Base-by-base conservation (phyloP, 352 stramenopile genomes). In the Pythium volutum region DNA sequence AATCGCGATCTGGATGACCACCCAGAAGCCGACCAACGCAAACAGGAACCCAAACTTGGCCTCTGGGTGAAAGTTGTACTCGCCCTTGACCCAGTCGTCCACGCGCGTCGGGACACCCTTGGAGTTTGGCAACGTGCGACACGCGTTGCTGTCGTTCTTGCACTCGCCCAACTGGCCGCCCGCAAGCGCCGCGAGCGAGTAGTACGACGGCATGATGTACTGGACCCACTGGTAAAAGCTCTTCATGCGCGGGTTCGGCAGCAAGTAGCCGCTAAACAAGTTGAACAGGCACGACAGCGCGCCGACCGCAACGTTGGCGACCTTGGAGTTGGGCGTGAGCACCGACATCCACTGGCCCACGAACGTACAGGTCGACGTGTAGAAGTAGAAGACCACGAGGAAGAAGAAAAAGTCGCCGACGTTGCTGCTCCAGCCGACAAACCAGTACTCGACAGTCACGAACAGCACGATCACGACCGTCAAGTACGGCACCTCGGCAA, bases 291-390 rank as follows among this genome's bases (percentile, higher is more conserved):
- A 86, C 33, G 81, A 91, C 1, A 91, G 23, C 0, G 81, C 81
- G 33, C 81, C 79, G 25, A 91, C 77, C 4, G 81, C 81, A 5
- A 91, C 81, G 53, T 88, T 91, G 20, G 79, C 81, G 53, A 91
- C 81, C 75, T 91, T 91, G 49, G 77, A 66, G 60, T 88, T 90
- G 8, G 81, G 81, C 68, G 71, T 87, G 55, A 90, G 58, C 22
- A 71, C 81, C 20, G 78, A 75, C 81, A 91, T 91, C 77, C 79
- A 91, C 61, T 91, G 81, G 1, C 81, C 81, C 11, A 86, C 57
- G 51, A 84, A 88, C 48, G 79, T 88, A 45, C 79, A 88, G 0
- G 63, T 68, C 18, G 79, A 84, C 6, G 78, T 86, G 70, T 86
- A 88, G 9, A 86, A 48, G 77, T 74, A 87, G 55, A 77, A 77